Percentiles rank a stretch among this genome's conserved stretches.
These are phyloP conservation scores for Beta macrorhiza DNA, from an alignment of 179 eudicot genomes.

Conservation along the genomic window DNA sequence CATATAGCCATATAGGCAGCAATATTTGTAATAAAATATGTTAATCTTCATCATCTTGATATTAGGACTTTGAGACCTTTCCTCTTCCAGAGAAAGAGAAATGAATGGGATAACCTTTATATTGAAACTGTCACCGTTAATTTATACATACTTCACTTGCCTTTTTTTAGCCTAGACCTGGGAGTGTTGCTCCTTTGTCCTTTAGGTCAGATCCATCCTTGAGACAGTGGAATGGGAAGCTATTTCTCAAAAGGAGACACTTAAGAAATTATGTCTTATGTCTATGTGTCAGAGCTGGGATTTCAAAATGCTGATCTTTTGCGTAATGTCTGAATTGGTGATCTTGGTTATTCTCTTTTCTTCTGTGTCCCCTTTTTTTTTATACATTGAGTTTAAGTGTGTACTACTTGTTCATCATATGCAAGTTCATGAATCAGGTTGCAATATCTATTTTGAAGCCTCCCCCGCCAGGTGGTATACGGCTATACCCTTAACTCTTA, in stretches of 20 bases:
- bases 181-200: no score
- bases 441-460: background rate
- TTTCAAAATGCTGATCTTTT: background rate
- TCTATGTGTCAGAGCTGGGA: background rate
- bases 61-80: background rate
- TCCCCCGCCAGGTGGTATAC: background rate
- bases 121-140: no score
- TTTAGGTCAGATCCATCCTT: no score
- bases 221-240: background rate
- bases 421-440: background rate
- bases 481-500: background rate
- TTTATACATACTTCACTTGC: no score
- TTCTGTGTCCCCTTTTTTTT: background rate
- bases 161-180: no score
- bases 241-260: background rate
- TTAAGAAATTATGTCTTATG: background rate
- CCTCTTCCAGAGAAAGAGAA: background rate
- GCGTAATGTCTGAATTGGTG: background rate
- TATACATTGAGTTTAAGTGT: background rate
- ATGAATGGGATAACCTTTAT: no score
- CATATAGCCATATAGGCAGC: background rate
- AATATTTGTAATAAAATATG: background rate
- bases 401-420: background rate
- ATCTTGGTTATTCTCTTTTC: background rate
- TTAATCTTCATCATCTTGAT: background rate